Evolutionary conservation across 208 protist genomes (phyloP).

Genomic region (Leishmania turanica): DNA sequence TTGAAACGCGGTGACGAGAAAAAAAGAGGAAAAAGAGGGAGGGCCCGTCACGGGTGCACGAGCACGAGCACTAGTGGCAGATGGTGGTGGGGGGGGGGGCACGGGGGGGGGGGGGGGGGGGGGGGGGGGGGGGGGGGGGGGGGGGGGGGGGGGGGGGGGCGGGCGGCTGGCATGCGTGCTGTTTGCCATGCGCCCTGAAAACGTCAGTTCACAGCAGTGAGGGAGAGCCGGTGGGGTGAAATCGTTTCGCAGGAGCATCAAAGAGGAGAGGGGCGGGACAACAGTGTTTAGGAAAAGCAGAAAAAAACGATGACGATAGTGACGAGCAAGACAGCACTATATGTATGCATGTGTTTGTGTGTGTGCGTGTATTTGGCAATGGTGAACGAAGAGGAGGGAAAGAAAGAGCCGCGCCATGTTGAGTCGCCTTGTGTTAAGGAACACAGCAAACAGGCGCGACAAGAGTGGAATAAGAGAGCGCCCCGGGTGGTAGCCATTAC

Average conservation of each 20-base stretch:
- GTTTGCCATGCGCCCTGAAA: background rate
- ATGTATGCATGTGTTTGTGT: background rate
- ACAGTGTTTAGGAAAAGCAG: background rate
- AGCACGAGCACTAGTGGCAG: background rate
- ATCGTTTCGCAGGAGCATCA: background rate
- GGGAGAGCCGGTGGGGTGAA: too few species aligned
- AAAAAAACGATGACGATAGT: background rate
- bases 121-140: too few species aligned
- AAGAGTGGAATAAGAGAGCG: background rate
- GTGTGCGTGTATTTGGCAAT: background rate
- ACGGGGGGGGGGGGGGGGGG: too few species aligned
- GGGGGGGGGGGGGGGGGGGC: too few species aligned
- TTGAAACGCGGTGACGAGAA: background rate
- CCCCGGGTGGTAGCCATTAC: background rate
- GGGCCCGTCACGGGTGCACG: background rate
- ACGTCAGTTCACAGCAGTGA: background rate
- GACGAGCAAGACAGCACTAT: background rate
- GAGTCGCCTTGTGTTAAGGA: background rate
- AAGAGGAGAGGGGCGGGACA: background rate
- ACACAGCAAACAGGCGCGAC: background rate
- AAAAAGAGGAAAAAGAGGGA: background rate
- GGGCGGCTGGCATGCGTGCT: background rate
- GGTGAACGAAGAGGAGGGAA: background rate
- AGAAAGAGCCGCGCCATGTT: background rate
- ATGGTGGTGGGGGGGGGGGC: background rate